Evolutionary conservation across 306 rosid genomes (phyloP).

Genomic region (Prunus davidiana): DNA sequence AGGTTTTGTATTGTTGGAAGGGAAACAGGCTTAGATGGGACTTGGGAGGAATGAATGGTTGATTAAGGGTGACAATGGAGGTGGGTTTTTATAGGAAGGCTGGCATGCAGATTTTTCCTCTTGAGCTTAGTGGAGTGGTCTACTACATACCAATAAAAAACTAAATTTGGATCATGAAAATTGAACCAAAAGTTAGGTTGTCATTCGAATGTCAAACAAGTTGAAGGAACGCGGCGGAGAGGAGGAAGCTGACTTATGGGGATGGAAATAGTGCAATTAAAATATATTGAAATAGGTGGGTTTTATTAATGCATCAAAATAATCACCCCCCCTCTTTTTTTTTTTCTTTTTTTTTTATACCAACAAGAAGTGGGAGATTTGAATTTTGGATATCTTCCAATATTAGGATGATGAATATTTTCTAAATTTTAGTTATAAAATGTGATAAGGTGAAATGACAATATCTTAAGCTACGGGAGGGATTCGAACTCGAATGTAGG

Average conservation of each 20-base stretch:
- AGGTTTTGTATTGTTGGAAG: not conserved
- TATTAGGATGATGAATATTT: too few relatives aligned
- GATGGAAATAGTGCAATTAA: not conserved
- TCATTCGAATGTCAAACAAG: conserved; percentile 1
- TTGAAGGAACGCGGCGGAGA: not conserved
- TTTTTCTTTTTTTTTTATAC: too few relatives aligned
- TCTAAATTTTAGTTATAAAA: too few relatives aligned
- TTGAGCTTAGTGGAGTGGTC: conserved; percentile 6
- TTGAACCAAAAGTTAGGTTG: conserved; percentile 1
- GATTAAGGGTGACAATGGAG: conserved; percentile 13
- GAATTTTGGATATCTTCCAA: too few relatives aligned
- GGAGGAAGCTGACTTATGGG: not conserved
- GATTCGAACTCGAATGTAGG: too few relatives aligned
- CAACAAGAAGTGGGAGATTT: too few relatives aligned
- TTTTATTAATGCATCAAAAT: too few relatives aligned
- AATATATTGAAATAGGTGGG: not conserved
- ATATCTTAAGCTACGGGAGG: too few relatives aligned
- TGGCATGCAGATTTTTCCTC: not conserved
- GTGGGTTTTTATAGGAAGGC: not conserved
- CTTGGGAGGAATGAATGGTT: not conserved
- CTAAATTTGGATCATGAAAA: not conserved
- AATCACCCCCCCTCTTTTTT: too few relatives aligned
- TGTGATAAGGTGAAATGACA: too few relatives aligned
- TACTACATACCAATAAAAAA: not conserved
- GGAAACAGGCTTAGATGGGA: not conserved